Conservation (phyloP, 2,329 filamentous ascomycete genomes). For the Cadophora sp. region DNA sequence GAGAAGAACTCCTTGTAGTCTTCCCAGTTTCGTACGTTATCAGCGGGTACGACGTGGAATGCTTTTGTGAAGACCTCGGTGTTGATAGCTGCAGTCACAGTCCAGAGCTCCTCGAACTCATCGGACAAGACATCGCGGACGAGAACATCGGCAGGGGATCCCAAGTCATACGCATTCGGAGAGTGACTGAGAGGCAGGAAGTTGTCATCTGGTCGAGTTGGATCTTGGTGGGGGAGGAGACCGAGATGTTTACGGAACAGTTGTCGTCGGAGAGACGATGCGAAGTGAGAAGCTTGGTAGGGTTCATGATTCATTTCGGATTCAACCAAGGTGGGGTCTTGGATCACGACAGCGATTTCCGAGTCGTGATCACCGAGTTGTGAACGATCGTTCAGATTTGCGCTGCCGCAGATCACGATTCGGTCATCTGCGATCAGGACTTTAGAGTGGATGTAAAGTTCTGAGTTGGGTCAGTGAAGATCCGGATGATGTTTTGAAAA, state of each 20-base stretch:
- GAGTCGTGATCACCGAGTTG: constrained; percentile 86
- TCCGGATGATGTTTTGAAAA: neutral
- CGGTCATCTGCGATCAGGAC: constrained; percentile 83
- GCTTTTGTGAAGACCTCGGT: constrained; percentile 81
- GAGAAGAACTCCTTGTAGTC: constrained; percentile 77
- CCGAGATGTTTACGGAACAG: constrained; percentile 94
- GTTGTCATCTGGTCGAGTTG: constrained; percentile 73
- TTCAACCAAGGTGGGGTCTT: constrained; percentile 75
- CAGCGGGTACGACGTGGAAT: constrained; percentile 80
- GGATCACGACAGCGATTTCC: constrained; percentile 88
- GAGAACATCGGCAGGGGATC: constrained; percentile 67
- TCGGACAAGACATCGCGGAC: constrained; percentile 77
- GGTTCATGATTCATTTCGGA: constrained; percentile 76
- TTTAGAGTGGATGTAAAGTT: constrained; percentile 71
- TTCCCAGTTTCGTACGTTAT: constrained; percentile 72
- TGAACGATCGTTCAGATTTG: constrained; percentile 67
- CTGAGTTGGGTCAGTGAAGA: constrained; percentile 37
- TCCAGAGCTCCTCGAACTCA: constrained; percentile 76
- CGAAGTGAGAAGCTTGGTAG: constrained; percentile 77
- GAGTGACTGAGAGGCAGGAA: constrained; percentile 75
- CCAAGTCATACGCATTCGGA: constrained; percentile 78
- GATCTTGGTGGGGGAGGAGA: constrained; percentile 75
- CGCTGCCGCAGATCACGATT: constrained; percentile 79
- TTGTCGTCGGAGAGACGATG: constrained; percentile 80
- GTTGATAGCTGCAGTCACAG: constrained; percentile 73